These are phyloP conservation scores for Porodaedalea pini DNA, from an alignment of 1,284 basidiomycete species.

Conservation along the genomic window DNA sequence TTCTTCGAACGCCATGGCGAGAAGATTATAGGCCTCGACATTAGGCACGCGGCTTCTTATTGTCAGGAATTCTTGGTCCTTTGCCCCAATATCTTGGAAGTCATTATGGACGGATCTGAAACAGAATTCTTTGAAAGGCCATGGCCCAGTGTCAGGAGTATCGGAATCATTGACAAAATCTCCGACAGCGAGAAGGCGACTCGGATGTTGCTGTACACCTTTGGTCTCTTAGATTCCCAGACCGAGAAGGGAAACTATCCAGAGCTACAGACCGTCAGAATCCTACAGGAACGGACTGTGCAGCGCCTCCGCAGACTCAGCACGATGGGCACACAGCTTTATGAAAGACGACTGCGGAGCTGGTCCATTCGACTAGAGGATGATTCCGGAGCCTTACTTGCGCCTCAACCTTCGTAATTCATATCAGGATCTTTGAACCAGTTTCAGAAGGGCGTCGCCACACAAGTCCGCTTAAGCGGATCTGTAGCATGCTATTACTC, in stretches of 20 bases:
- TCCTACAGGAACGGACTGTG: background rate
- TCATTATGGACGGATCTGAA: background rate
- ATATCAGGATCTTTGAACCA: background rate
- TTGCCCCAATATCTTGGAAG: conserved; percentile 3
- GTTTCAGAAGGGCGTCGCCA: too few relatives aligned
- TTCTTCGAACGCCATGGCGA: conserved; percentile 7
- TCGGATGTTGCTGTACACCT: background rate
- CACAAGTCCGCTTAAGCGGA: conserved; percentile 18
- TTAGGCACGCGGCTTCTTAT: background rate
- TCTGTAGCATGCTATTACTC: too few relatives aligned
- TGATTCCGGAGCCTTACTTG: background rate
- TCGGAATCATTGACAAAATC: background rate
- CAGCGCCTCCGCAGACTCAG: background rate
- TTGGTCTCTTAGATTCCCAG: background rate
- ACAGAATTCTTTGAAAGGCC: background rate
- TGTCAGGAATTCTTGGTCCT: background rate
- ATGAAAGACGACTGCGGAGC: background rate
- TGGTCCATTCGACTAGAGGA: conserved; percentile 4
- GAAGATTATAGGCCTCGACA: background rate
- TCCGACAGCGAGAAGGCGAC: background rate
- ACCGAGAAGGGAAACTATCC: background rate
- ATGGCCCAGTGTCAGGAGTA: background rate
- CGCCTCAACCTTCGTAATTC: background rate
- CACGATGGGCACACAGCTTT: background rate
- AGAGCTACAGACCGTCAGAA: background rate